phyloP scores from a whole-genome alignment of 208 protist species.

The Trypanosoma melophagium region DNA sequence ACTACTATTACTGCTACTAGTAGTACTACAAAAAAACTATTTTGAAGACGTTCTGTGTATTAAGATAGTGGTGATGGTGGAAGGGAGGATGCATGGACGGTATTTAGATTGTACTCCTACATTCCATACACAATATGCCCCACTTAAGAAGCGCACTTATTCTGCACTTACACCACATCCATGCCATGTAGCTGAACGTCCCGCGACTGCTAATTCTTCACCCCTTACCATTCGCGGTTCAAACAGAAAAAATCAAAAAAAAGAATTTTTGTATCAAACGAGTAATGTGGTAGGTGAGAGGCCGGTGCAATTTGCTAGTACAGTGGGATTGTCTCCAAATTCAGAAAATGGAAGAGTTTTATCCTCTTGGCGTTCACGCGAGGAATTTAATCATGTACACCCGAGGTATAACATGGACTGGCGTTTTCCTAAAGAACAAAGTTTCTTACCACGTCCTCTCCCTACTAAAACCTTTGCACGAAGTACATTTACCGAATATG shows the following conservation, averaged over 20 bases:
- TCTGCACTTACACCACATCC: not conserved
- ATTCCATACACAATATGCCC: not conserved
- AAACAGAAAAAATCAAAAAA: not conserved
- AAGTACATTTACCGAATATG: not conserved
- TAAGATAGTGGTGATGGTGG: not conserved
- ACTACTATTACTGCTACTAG: too few relatives aligned
- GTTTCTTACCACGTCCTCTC: not conserved
- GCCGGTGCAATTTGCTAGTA: not conserved
- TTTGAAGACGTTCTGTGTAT: too few relatives aligned
- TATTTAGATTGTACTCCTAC: not conserved
- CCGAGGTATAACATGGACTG: not conserved
- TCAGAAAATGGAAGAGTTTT: not conserved
- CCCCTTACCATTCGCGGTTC: not conserved
- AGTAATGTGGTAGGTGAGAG: not conserved
- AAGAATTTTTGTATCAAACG: not conserved
- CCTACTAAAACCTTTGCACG: not conserved
- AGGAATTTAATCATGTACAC: not conserved
- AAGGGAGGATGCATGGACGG: not conserved
- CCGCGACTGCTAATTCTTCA: not conserved
- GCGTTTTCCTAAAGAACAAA: not conserved
- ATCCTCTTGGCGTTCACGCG: not conserved
- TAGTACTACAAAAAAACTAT: too few relatives aligned
- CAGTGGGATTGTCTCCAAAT: not conserved
- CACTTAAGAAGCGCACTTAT: not conserved
- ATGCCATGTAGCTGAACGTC: not conserved